Conservation (phyloP, 345 rosid species). For the Boechera retrofracta region DNA sequence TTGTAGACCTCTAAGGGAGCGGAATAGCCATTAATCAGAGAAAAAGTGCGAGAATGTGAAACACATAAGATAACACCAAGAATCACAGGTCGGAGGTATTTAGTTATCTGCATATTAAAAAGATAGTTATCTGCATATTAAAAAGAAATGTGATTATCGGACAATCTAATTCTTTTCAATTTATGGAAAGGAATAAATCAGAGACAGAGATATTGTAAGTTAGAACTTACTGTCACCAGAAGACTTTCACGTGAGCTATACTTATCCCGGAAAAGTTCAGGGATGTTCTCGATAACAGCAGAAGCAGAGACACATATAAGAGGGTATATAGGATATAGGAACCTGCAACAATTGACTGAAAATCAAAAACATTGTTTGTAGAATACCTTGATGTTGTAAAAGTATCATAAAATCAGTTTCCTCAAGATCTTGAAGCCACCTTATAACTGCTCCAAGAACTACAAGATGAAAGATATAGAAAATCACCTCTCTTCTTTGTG, state of each 20-base stretch:
- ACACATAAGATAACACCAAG: conserved; percentile 82
- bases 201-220: conserved; percentile 17
- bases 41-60: conserved; percentile 88
- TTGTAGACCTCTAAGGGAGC: conserved; percentile 89
- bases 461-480: conserved; percentile 24
- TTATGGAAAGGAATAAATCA: not conserved
- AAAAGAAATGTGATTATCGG: conserved; percentile 3
- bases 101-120: conserved; percentile 66
- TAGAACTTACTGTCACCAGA: conserved; percentile 59
- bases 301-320: conserved; percentile 95
- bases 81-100: conserved; percentile 67
- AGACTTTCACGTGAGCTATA: conserved; percentile 57
- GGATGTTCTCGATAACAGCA: conserved; percentile 95
- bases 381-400: not conserved
- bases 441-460: conserved; percentile 7
- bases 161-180: conserved; percentile 5
- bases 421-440: conserved; percentile 25
- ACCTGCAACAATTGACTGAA: conserved; percentile 56
- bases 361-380: conserved; percentile 11
- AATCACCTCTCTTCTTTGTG: conserved; percentile 97
- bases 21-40: conserved; percentile 81
- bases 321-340: conserved; percentile 93
- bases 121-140: conserved; percentile 66
- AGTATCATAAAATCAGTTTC: conserved; percentile 4
- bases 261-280: conserved; percentile 76